phyloP scores from a whole-genome alignment of 164 flowering plant species.

The Vitis rotundifolia region DNA sequence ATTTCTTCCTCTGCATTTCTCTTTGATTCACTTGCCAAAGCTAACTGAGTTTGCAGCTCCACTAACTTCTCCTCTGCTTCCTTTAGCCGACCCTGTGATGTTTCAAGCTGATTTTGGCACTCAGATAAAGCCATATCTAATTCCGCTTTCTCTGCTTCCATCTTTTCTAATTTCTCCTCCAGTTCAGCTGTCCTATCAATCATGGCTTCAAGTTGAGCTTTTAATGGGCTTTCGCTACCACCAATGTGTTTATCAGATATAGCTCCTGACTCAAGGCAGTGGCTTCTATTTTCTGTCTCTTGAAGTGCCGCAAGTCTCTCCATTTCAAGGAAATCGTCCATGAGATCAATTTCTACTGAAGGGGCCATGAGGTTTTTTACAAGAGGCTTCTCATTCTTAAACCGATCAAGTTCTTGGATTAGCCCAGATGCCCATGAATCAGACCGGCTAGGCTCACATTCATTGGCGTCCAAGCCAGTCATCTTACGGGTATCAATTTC shows the following conservation, averaged over 20 bases:
- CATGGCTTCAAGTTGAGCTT: slow-evolving; percentile 24
- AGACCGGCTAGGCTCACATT: slow-evolving; percentile 39
- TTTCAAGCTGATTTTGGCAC: slow-evolving; percentile 25
- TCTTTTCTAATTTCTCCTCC: slow-evolving; percentile 25
- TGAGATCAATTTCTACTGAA: slow-evolving; percentile 24
- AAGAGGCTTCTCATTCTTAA: slow-evolving; percentile 48
- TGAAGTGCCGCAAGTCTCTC: slow-evolving; percentile 36
- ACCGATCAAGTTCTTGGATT: slow-evolving; percentile 62
- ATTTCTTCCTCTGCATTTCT: slow-evolving; percentile 17
- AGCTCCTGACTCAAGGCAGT: background rate
- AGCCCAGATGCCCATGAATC: slow-evolving; percentile 72
- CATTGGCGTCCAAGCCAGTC: slow-evolving; percentile 31
- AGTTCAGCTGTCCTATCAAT: slow-evolving; percentile 20
- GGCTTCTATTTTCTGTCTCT: slow-evolving; percentile 11
- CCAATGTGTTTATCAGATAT: background rate
- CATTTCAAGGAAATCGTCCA: slow-evolving; percentile 55
- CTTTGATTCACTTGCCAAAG: slow-evolving; percentile 19
- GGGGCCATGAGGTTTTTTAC: slow-evolving; percentile 23
- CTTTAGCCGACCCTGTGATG: slow-evolving; percentile 18
- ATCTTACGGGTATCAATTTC: slow-evolving; percentile 40
- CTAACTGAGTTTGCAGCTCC: slow-evolving; percentile 32
- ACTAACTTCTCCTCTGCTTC: slow-evolving; percentile 23
- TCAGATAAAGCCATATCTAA: slow-evolving; percentile 24
- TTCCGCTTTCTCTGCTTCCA: slow-evolving; percentile 23
- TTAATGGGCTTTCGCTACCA: slow-evolving; percentile 5